Base-by-base conservation (phyloP, 129 eudicot species). In the Smallanthus sonchifolius region DNA sequence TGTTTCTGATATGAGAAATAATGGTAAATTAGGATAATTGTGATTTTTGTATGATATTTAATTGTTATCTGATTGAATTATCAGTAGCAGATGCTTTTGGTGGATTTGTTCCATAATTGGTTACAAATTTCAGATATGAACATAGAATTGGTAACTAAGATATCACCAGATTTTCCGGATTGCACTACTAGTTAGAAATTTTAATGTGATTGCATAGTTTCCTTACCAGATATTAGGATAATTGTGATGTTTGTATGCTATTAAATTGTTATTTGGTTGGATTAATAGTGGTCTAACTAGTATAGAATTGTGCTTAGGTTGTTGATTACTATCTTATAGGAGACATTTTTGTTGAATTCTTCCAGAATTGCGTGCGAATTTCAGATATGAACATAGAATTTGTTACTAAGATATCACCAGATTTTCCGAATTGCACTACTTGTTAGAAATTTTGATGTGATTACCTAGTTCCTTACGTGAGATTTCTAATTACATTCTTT, bases 1-100 rank as follows among this genome's bases (percentile, higher is more conserved):
- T 88, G 96, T 91, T 43, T 91, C 97, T 0, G 97, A 91, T 43
- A 91, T 91, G 97, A 71, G 90, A 59, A 72, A 65, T 66, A 91
- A 88, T 71, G 97, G 97, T 91, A 86, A 42, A 5, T 74, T 74
- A 2, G 51, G 78, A 47, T 24, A 24, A 24, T 45, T 1, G 13
- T 42, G 10, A 42, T 2, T 9, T 42, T 10, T 42, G 9, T 2
- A 40, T 40, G 10, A 2, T 40, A 40, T 7, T 9, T 7, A 38
- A 38, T 38, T 6, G 6, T 38, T 2, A 8, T 24, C 1, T 24
- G 30, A 1, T 24, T 24, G 30, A 24, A 24, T 24, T 64, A 7
- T n/a, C 28, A 0, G 13, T 72, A 14, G 38, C 9, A 28, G 32
- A 13, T 61, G 32, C 36, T 17, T 30, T 28, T 28, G 67, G 30